These are phyloP conservation scores for Phylloboletellus chloephorus DNA, from an alignment of 1,284 basidiomycete species.

Conservation along the genomic window DNA sequence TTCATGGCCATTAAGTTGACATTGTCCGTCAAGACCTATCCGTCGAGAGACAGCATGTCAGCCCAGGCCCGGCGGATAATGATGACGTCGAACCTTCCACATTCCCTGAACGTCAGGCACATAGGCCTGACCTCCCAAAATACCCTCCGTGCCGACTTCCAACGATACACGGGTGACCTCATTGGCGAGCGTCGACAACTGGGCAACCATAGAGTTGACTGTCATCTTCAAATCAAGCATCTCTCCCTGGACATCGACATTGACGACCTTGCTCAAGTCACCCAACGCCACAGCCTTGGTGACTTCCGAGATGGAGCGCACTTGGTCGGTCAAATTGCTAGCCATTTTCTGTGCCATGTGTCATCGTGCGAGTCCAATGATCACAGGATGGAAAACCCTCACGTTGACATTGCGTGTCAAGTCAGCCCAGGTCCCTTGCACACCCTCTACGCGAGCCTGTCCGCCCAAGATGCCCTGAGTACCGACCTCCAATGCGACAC, in stretches of 20 bases:
- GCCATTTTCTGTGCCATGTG: conserved; percentile 68
- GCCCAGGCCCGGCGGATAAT: neutral
- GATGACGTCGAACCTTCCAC: conserved; percentile 66
- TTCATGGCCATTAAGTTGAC: conserved; percentile 92
- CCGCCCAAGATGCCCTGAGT: conserved; percentile 91
- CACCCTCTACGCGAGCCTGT: conserved; percentile 87
- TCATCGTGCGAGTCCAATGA: conserved; percentile 22
- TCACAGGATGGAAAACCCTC: conserved; percentile 24
- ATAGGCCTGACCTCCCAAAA: conserved; percentile 88
- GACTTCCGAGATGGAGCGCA: conserved; percentile 94
- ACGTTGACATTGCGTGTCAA: conserved; percentile 87
- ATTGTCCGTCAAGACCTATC: conserved; percentile 66
- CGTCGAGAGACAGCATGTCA: conserved; percentile 3
- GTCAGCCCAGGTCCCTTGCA: conserved; percentile 93
- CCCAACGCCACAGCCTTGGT: conserved; percentile 96
- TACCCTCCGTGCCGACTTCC: conserved; percentile 94
- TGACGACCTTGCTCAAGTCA: conserved; percentile 84
- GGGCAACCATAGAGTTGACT: conserved; percentile 88
- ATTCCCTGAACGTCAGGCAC: conserved; percentile 87
- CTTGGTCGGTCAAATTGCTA: conserved; percentile 91
- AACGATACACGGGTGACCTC: conserved; percentile 86
- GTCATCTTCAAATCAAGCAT: conserved; percentile 92
- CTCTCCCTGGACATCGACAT: conserved; percentile 95
- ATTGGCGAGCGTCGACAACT: conserved; percentile 76
- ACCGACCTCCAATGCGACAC: conserved; percentile 89